Percentiles rank a stretch among this genome's conserved stretches.
These are phyloP conservation scores for Domatiomyces globalis DNA, from an alignment of 2,329 filamentous ascomycete genomes.

Conservation along the genomic window DNA sequence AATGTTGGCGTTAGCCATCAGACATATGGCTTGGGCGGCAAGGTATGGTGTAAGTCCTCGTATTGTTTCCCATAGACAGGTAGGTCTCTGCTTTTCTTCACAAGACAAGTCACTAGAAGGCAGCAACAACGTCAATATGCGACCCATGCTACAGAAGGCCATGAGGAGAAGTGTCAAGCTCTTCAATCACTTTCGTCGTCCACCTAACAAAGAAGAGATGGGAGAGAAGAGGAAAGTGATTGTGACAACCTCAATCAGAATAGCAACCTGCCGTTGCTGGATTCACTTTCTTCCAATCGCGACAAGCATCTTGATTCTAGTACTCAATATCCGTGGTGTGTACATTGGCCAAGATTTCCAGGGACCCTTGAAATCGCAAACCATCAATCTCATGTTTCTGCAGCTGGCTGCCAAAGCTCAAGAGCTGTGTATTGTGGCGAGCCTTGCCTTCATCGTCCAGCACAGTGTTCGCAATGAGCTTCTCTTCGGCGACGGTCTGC, in stretches of 20 bases:
- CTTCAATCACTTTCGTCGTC: too few species aligned
- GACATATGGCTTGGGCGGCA: too few species aligned
- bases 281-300: slow-evolving; percentile 4
- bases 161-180: too few species aligned
- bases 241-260: slow-evolving; percentile 1
- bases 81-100: too few species aligned
- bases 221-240: slow-evolving; percentile 4
- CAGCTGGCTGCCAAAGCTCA: slow-evolving; percentile 11
- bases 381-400: slow-evolving; percentile 4
- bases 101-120: too few species aligned
- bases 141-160: too few species aligned
- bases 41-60: too few species aligned
- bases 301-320: slow-evolving; percentile 1
- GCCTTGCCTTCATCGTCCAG: slow-evolving; percentile 9
- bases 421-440: slow-evolving; percentile 9
- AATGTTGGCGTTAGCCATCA: too few species aligned
- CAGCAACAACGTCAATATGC: too few species aligned
- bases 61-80: too few species aligned
- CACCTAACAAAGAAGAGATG: neutral
- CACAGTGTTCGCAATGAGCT: slow-evolving; percentile 7
- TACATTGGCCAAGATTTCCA: slow-evolving; percentile 4
- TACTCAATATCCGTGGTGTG: slow-evolving; percentile 1
- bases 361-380: neutral
- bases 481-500: slow-evolving; percentile 7
- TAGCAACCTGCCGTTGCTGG: neutral